Evolutionary conservation across 2,329 filamentous ascomycete genomes (phyloP).

Genomic region (Microascus cirrosus): DNA sequence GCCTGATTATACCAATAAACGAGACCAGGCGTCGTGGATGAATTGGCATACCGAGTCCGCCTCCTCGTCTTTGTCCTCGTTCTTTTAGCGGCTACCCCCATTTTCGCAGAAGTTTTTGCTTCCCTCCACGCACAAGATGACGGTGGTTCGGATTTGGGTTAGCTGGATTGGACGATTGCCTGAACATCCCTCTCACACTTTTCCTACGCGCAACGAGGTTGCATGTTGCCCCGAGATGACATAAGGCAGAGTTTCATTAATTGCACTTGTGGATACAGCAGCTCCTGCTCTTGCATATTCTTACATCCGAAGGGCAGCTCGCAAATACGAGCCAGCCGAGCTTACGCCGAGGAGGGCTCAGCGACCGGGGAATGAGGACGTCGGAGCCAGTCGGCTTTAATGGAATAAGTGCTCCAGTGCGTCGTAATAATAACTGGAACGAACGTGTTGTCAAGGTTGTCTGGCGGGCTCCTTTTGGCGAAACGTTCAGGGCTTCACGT

Average conservation of each 20-base stretch:
- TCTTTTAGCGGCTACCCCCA: conserved; percentile 58
- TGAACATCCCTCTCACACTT: neutral
- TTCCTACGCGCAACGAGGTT: neutral
- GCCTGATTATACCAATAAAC: neutral
- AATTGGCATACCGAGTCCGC: conserved; percentile 46
- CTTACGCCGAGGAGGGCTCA: neutral
- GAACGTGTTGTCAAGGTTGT: neutral
- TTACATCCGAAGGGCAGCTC: neutral
- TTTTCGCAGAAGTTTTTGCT: conserved; percentile 23
- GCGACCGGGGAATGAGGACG: neutral
- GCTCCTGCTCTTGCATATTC: neutral
- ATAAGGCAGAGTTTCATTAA: neutral
- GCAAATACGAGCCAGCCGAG: conserved; percentile 4
- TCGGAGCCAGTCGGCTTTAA: neutral
- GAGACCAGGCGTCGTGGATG: neutral
- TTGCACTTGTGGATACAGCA: neutral
- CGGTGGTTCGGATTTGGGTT: neutral
- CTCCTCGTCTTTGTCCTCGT: conserved; percentile 67
- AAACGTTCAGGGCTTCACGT: neutral
- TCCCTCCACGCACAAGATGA: neutral
- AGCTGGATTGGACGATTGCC: neutral
- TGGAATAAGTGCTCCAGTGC: too few relatives aligned
- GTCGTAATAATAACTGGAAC: neutral
- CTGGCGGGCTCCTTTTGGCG: neutral
- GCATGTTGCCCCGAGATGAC: neutral